These are phyloP conservation scores for Neckera pumila DNA, from an alignment of 225 moss, liverwort and hornwort species.

Conservation along the genomic window DNA sequence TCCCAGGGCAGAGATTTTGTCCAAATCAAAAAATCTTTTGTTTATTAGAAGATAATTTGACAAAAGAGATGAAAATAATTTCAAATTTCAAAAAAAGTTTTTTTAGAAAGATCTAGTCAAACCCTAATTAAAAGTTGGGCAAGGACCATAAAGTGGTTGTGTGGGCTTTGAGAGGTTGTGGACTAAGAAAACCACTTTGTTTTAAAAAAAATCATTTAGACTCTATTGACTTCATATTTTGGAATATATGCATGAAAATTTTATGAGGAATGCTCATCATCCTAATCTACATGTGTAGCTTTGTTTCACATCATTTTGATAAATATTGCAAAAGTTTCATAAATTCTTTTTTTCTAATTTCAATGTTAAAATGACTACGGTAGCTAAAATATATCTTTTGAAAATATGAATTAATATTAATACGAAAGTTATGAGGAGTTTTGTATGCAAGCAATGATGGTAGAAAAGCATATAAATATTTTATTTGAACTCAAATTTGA, in stretches of 20 bases:
- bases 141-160: not conserved
- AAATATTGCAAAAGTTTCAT: not conserved
- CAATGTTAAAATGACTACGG: no score
- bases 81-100: not conserved
- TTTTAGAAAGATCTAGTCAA: rapidly evolving
- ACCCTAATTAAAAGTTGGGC: rapidly evolving
- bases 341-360: not conserved
- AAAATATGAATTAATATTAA: no score
- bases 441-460: not conserved
- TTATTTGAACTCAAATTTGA: not conserved
- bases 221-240: not conserved
- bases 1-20: rapidly evolving
- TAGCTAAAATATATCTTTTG: no score
- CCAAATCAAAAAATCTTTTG: not conserved
- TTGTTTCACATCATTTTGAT: rapidly evolving
- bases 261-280: not conserved
- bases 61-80: no score
- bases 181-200: not conserved
- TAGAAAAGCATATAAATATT: not conserved
- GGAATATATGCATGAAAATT: not conserved
- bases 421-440: no score
- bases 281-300: not conserved
- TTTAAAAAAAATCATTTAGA: not conserved
- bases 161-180: no score
- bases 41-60: not conserved